Evolutionary conservation across 1,284 basidiomycete species (phyloP), one percentile per base, ranked within the genome.

Genomic region (Grifola frondosa): DNA sequence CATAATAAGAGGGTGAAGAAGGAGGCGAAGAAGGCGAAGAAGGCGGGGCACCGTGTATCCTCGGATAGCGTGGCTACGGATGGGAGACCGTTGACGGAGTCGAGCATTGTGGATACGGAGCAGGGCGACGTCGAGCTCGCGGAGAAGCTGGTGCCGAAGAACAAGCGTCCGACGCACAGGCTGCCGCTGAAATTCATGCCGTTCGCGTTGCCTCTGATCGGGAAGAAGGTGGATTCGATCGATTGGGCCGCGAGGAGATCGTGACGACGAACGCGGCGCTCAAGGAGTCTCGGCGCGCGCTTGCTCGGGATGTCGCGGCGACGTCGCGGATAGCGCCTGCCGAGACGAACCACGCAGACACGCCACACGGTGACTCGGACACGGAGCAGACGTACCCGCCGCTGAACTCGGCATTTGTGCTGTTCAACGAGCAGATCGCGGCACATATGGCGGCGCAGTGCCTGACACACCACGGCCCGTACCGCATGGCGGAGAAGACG

Each of bases 361-460:
- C 39, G 31, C 38, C 63, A 20, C 58, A 60, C 45, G 41, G 51
- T 4, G 45, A 46, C 17, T 16, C 30, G 26, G 37, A 36, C 17
- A n/a, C 50, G 3, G 33, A 51, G 35, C 65, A 75, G 42, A 74
- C 73, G 20, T 89, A 88, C 51, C 83, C 82, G 4, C 84, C 87
- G 1, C 62, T 88, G 51, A 91, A 82, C 61, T 89, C 88, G 20
- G 91, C 90, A 4, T 99, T 99, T 65, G 78, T 99, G 48, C 86
- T 91, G 22, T 99, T 98, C 77, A 84, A 95, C 65, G 78, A 82
- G 55, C 96, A 98, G 69, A 88, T 97, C 53, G 90, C 90, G 1
- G 91, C 91, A n/a, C 91, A 96, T 64, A 73, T 95, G 62, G 91
- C 89, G 1, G 75, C 75, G 15, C 81, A 89, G 61, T 73, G 75